Percentiles rank a stretch among this genome's conserved stretches.
phyloP scores from a whole-genome alignment of 1,139 yeast genomes.

The Lodderomyces oxycetoniae region DNA sequence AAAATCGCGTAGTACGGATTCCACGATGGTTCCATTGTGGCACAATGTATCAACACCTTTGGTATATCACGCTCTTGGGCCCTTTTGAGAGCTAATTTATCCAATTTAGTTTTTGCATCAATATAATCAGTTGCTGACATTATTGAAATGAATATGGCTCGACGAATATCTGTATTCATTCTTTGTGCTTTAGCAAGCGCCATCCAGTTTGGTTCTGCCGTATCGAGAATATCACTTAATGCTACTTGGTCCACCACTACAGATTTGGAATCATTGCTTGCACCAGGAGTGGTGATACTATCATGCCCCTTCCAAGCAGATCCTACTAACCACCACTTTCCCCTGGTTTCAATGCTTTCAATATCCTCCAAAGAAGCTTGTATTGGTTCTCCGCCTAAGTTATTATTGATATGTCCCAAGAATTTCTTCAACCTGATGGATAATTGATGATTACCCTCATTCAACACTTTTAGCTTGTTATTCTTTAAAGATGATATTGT shows the following conservation, averaged over 20 bases:
- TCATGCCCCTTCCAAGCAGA: slow-evolving; percentile 82
- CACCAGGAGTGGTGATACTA: not conserved
- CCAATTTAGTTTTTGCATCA: slow-evolving; percentile 80
- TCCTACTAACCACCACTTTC: slow-evolving; percentile 99
- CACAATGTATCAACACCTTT: slow-evolving; percentile 77
- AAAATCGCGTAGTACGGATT: slow-evolving; percentile 88
- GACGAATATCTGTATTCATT: slow-evolving; percentile 92
- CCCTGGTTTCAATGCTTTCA: slow-evolving; percentile 65
- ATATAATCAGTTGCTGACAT: slow-evolving; percentile 93
- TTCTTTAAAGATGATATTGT: slow-evolving; percentile 82
- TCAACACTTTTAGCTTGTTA: slow-evolving; percentile 60
- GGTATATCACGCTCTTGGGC: slow-evolving; percentile 90
- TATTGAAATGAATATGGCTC: slow-evolving; percentile 87
- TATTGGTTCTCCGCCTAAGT: slow-evolving; percentile 62
- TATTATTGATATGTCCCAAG: slow-evolving; percentile 47
- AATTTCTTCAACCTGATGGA: slow-evolving; percentile 63
- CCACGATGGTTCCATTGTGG: slow-evolving; percentile 74
- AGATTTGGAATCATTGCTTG: slow-evolving; percentile 23
- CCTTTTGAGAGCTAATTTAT: slow-evolving; percentile 71
- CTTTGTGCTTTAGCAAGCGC: slow-evolving; percentile 80
- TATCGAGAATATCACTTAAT: slow-evolving; percentile 55
- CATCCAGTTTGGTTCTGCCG: slow-evolving; percentile 82
- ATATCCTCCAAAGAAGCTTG: slow-evolving; percentile 85
- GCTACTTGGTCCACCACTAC: slow-evolving; percentile 30
- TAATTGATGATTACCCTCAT: slow-evolving; percentile 47